Base-by-base conservation (phyloP, 192 early-diverging fungal species). In the Linnemannia zychae region DNA sequence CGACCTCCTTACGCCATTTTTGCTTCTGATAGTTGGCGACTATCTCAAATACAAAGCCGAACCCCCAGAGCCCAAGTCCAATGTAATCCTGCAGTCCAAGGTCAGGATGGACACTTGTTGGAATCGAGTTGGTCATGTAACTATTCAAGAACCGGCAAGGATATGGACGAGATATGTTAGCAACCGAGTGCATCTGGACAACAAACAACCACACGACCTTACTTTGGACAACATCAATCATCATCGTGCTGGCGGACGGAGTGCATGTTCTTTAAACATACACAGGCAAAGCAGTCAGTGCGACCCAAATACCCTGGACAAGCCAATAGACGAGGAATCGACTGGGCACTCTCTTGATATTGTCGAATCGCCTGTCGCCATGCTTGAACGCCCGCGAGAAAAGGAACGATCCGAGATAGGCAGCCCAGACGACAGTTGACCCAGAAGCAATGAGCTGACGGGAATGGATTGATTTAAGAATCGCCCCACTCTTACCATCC, bases 361-460 rank as follows among this genome's bases (percentile, higher is more conserved):
- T 80, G 40, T 84, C 78, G 47, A 88, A 88, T 1, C 87, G 81
- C 48, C 69, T 79, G 72, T 90, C 89, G 16, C 86, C 86, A 38
- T 76, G 69, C 22, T 53, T 66, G 34, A 88, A 22, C 5, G 75
- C 74, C 22, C 87, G 75, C 17, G 73, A 72, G 66, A 84, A 77
- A 20, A 88, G 65, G 24, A 84, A 88, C 18, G 63, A 71, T 17
- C 87, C 87, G 1, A 88, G 57, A 66, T 83, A 83, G 0, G 67
- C 20, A 17, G 87, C 81, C 87, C 87, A 84, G 4, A 80, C 38
- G 7, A 38, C 69, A 2, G 82, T 88, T 1, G 87, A 84, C 11
- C 69, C 78, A 3, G 87, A 80, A 9, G 81, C 81, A 20, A 88
- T 67, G 24, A 84, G 28, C 38, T 88, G 87, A 4, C 87, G 87